phyloP scores from a whole-genome alignment of 176 grass and related monocot genomes.

The Aegilops longissima region DNA sequence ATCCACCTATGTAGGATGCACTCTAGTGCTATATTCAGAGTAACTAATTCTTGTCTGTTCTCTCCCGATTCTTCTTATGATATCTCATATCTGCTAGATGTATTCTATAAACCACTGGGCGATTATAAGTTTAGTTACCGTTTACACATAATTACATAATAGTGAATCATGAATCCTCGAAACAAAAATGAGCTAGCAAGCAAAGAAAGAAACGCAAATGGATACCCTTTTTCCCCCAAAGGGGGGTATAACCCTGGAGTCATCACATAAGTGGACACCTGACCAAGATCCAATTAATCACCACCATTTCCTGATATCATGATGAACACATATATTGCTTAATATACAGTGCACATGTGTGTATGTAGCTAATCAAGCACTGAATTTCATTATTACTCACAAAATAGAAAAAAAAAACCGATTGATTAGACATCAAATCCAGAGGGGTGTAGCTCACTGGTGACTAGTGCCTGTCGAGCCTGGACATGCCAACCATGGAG shows the following conservation, averaged over 20 bases:
- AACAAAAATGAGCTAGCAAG: not conserved
- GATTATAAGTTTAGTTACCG: not conserved
- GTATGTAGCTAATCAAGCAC: not conserved
- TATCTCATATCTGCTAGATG: not conserved
- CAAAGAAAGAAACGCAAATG: not conserved
- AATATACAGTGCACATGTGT: not conserved
- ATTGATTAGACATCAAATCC: not conserved
- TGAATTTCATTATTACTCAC: slow-evolving; percentile 5
- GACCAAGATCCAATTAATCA: not conserved
- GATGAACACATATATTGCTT: not conserved
- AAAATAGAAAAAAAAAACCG: not conserved
- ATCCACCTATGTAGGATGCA: not conserved
- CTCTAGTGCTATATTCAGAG: not conserved
- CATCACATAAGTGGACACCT: not conserved
- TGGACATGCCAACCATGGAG: slow-evolving; percentile 46
- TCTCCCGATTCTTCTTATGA: not conserved
- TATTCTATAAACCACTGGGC: not conserved
- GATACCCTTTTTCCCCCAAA: no score
- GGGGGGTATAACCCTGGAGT: no score
- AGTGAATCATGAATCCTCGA: not conserved
- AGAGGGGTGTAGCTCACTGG: not conserved
- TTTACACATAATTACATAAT: not conserved
- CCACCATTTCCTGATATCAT: not conserved
- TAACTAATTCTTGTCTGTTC: not conserved
- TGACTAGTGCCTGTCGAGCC: slow-evolving; percentile 47